Evolutionary conservation across 2,329 filamentous ascomycete genomes (phyloP), one percentile per base, ranked within the genome.

Genomic region (Stagonosporopsis chrysanthemi): DNA sequence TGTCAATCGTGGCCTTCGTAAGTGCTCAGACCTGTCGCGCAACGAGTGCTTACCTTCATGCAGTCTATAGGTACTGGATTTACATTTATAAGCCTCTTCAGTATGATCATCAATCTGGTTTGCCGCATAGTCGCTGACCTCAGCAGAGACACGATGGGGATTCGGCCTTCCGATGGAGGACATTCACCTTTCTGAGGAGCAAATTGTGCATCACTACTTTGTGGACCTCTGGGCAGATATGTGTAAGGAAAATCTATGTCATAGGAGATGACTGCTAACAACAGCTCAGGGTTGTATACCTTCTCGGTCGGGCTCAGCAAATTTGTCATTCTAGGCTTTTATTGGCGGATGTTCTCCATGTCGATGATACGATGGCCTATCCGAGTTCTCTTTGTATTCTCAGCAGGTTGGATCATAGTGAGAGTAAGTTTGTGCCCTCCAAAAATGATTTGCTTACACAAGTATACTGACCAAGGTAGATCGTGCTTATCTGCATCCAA

Each of bases 81-180:
- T 26, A 69, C 65, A 3, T 64, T 68, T 42, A 51, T 69, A 44
- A 67, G 65, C 41, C 45, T 69, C 22, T 64, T 58, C 53, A 68
- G 66, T 66, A 66, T 33, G 56, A 23, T 60, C 8, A 8, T 17
- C 6, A 22, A 26, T 17, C 15, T 26, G 7, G n/a, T 23, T 7
- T 29, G 31, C 17, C 28, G 31, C 17, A 42, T 17, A 17, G 9
- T 11, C 22, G 39, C 60, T 64, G 26, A 65, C 45, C 22, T 17
- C n/a, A 35, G 15, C 35, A 69, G 66, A 69, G 40, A 65, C 62
- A 52, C 57, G 66, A 53, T 69, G 66, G 66, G 66, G 66, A 2
- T 60, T 69, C 9, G 66, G 66, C 3, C 57, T 58, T 12, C 58
- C 47, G 22, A 43, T 69, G 12, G 29, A 50, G 22, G 54, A 66